Evolutionary conservation across 768 basidiomycete species (phyloP).

Genomic region (Lactarius indigo): DNA sequence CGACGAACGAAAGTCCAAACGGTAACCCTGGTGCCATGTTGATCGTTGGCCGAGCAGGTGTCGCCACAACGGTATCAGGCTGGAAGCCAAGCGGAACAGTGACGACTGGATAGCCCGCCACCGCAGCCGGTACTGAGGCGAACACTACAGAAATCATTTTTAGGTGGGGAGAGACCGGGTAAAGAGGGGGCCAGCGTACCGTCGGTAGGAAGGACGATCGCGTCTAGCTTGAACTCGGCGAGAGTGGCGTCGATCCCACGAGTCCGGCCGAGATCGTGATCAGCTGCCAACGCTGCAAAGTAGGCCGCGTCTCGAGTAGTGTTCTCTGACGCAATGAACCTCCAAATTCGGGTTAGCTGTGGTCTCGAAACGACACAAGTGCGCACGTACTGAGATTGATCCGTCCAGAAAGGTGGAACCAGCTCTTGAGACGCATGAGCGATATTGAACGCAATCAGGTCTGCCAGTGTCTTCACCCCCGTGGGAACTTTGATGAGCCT

Average conservation of each 20-base stretch:
- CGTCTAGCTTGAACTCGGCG: conserved; percentile 33
- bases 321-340: conserved; percentile 32
- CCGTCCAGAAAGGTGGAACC: conserved; percentile 34
- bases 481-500: conserved; percentile 51
- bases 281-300: conserved; percentile 32
- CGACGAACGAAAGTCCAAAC: conserved; percentile 29
- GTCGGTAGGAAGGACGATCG: conserved; percentile 33
- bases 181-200: conserved; percentile 26
- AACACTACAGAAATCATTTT: conserved; percentile 13
- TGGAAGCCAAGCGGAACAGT: conserved; percentile 30
- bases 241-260: conserved; percentile 37
- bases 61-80: conserved; percentile 26
- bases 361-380: background rate
- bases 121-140: conserved; percentile 22
- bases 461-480: conserved; percentile 52
- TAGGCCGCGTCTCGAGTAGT: conserved; percentile 30
- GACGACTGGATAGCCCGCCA: conserved; percentile 29
- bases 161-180: background rate
- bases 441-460: conserved; percentile 56
- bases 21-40: conserved; percentile 29
- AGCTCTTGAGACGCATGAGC: conserved; percentile 50
- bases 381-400: conserved; percentile 35
- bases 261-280: conserved; percentile 33
- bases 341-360: conserved; percentile 1
- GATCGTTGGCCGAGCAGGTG: conserved; percentile 21